phyloP scores from a whole-genome alignment of 805 yeast species.

The Millerago galiae region DNA sequence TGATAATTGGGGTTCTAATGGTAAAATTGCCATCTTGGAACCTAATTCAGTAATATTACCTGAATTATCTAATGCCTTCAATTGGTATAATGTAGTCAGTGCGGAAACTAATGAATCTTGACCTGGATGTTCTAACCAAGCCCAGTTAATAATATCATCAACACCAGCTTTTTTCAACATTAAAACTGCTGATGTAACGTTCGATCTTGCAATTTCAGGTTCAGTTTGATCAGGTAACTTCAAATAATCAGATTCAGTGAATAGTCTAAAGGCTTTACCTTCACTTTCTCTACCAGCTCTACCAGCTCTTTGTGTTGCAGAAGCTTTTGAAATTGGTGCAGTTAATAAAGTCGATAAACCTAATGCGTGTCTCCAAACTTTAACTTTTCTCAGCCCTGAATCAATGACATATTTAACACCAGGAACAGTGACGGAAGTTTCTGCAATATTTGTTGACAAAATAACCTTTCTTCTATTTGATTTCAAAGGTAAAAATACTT shows the following conservation, averaged over 20 bases:
- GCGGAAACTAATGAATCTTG: constrained; percentile 70
- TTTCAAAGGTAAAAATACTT: constrained; percentile 64
- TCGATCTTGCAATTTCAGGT: constrained; percentile 86
- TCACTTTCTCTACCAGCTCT: constrained; percentile 98
- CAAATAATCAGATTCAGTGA: constrained; percentile 63
- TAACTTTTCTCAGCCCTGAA: constrained; percentile 86
- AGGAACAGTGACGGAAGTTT: constrained; percentile 92
- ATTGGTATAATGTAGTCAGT: constrained; percentile 65
- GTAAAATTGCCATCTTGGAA: constrained; percentile 79
- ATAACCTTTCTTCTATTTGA: constrained; percentile 77
- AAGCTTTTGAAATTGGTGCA: constrained; percentile 87
- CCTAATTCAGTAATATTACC: constrained; percentile 81
- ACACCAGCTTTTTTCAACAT: constrained; percentile 81
- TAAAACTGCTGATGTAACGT: constrained; percentile 76
- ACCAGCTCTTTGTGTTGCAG: constrained; percentile 93
- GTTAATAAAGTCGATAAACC: constrained; percentile 91
- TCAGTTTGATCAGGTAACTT: constrained; percentile 75
- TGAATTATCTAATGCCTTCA: constrained; percentile 69
- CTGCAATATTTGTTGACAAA: constrained; percentile 93
- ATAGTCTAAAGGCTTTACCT: constrained; percentile 85
- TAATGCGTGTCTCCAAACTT: constrained; percentile 89
- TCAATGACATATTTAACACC: constrained; percentile 93
- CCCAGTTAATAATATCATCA: constrained; percentile 77
- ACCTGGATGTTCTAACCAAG: constrained; percentile 92
- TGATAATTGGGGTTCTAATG: constrained; percentile 87